phyloP scores from a whole-genome alignment of 1,139 yeast species.

The Candida albicans region DNA sequence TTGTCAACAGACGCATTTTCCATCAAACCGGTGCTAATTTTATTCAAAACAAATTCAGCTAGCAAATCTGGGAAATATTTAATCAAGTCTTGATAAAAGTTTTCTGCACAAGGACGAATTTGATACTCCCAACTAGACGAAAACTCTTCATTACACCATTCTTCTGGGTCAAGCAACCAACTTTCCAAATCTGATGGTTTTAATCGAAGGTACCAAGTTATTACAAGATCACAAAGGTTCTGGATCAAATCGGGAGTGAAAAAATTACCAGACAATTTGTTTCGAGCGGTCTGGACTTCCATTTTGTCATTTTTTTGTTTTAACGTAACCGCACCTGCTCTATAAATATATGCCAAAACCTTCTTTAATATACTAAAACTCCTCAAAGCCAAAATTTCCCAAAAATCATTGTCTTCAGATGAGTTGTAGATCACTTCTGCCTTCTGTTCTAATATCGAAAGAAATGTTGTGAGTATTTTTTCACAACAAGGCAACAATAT shows the following conservation, averaged over 20 bases:
- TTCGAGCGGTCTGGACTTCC: slow-evolving; percentile 61
- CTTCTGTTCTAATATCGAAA: slow-evolving; percentile 60
- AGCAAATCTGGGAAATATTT: slow-evolving; percentile 62
- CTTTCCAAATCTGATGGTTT: slow-evolving; percentile 74
- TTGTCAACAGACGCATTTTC: slow-evolving; percentile 43
- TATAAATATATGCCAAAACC: slow-evolving; percentile 59
- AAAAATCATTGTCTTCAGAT: slow-evolving; percentile 57
- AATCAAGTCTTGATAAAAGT: slow-evolving; percentile 75
- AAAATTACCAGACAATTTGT: slow-evolving; percentile 50
- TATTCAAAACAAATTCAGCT: slow-evolving; percentile 60
- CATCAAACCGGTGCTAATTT: slow-evolving; percentile 55
- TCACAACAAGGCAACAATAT: slow-evolving; percentile 65
- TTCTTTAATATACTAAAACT: slow-evolving; percentile 67
- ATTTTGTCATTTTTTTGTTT: slow-evolving; percentile 60
- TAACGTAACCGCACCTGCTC: slow-evolving; percentile 66
- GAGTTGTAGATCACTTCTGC: slow-evolving; percentile 59
- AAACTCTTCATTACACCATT: slow-evolving; percentile 83
- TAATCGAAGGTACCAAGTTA: slow-evolving; percentile 70
- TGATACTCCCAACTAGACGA: slow-evolving; percentile 81
- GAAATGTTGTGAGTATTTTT: slow-evolving; percentile 56
- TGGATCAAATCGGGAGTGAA: slow-evolving; percentile 58
- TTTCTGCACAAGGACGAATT: slow-evolving; percentile 84
- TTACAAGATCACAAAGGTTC: slow-evolving; percentile 63
- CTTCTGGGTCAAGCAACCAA: slow-evolving; percentile 89
- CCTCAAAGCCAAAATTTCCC: slow-evolving; percentile 76